Evolutionary conservation across 2,329 filamentous ascomycete species (phyloP).

Genomic region (Fusarium sp.): DNA sequence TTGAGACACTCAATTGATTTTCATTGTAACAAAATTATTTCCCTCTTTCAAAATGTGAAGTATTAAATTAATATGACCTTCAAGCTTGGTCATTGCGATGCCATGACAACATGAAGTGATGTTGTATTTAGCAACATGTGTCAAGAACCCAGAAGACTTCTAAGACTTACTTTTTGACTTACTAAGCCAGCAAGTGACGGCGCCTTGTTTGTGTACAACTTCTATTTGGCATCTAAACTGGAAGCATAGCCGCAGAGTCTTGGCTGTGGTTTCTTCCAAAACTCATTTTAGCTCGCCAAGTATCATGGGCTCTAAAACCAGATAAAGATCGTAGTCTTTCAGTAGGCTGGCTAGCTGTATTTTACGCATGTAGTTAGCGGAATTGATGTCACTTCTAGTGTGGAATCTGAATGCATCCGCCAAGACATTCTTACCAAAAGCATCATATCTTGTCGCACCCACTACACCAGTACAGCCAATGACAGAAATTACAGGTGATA

Average conservation of each 20-base stretch:
- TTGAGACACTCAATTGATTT: neutral
- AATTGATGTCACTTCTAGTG: neutral
- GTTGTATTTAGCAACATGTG: neutral
- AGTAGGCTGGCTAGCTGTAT: neutral
- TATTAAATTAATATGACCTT: neutral
- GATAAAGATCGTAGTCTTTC: neutral
- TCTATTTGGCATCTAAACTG: too few species aligned
- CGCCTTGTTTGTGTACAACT: too few species aligned
- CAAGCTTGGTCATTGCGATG: neutral
- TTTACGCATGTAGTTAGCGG: neutral
- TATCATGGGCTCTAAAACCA: neutral
- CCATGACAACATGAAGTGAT: neutral
- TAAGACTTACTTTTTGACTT: too few species aligned
- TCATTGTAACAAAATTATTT: accelerated
- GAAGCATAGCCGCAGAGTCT: too few species aligned
- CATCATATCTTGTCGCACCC: neutral
- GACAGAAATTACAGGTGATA: too few species aligned
- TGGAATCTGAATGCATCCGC: neutral
- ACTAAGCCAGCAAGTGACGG: too few species aligned
- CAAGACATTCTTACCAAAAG: neutral
- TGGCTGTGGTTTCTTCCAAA: neutral
- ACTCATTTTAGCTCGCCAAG: neutral
- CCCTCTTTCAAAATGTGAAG: too few species aligned
- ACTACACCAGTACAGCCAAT: too few species aligned
- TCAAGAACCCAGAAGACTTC: too few species aligned